These are phyloP conservation scores for Peronospora destructor DNA, from an alignment of 352 stramenopile genomes.

Conservation along the genomic window DNA sequence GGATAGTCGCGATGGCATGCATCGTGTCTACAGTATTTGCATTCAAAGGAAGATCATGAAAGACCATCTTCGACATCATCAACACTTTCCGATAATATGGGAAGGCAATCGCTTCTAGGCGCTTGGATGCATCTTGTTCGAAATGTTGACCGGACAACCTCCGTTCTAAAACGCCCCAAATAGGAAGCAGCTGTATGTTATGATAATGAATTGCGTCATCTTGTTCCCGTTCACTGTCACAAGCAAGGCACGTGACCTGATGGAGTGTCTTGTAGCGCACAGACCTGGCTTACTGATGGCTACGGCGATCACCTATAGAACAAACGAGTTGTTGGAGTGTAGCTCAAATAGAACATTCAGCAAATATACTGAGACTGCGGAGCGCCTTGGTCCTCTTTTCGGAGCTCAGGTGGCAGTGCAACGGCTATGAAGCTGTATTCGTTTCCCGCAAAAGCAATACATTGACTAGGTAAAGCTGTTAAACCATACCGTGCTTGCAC, in stretches of 20 bases:
- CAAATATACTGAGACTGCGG: no score
- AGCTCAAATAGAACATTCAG: no score
- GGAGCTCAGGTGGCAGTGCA: conserved; percentile 21
- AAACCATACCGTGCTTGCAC: conserved; percentile 31
- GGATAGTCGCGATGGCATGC: conserved; percentile 64
- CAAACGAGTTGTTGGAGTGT: no score
- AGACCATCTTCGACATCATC: conserved; percentile 12
- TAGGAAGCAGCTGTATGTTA: conserved; percentile 48
- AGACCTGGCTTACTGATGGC: no score
- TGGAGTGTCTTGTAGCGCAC: conserved; percentile 41
- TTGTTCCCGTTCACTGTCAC: conserved; percentile 51
- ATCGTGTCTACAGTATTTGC: conserved; percentile 72
- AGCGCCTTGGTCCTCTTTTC: conserved; percentile 50
- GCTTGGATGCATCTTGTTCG: conserved; percentile 80
- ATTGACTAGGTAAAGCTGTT: conserved; percentile 56
- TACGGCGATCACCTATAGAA: no score
- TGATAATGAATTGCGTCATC: conserved; percentile 44
- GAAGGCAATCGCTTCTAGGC: conserved; percentile 86
- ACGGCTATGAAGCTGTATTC: conserved; percentile 51
- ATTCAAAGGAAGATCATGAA: conserved; percentile 42
- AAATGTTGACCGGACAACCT: conserved; percentile 84
- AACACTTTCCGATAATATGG: conserved; percentile 54
- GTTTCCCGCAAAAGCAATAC: conserved; percentile 60
- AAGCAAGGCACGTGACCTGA: conserved; percentile 42
- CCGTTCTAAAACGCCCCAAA: conserved; percentile 79